Evolutionary conservation across 2,329 filamentous ascomycete species (phyloP).

Genomic region (Xylariaceae sp.): DNA sequence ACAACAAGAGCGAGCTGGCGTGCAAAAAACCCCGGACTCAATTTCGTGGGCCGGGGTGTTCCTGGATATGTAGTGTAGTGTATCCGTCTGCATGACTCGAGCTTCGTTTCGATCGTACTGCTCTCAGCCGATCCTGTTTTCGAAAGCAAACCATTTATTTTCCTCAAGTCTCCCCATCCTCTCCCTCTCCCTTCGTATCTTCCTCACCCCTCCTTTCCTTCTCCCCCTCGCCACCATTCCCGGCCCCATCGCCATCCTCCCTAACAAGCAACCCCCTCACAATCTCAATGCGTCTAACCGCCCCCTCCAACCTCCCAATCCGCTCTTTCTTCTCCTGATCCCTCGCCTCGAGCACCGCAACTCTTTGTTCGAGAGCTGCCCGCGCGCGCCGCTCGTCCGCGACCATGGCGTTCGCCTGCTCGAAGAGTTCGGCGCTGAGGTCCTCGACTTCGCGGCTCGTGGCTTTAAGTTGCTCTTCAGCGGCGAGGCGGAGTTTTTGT

Average conservation of each 20-base stretch:
- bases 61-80: too few relatives aligned
- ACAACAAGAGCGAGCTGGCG: too few relatives aligned
- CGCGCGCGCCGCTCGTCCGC: conserved; percentile 68
- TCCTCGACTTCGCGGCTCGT: conserved; percentile 75
- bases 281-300: conserved; percentile 66
- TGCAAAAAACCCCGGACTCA: too few relatives aligned
- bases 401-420: conserved; percentile 86
- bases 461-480: conserved; percentile 63
- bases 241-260: not conserved
- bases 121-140: too few relatives aligned
- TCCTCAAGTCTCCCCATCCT: not conserved
- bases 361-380: conserved; percentile 66
- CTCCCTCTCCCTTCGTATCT: not conserved
- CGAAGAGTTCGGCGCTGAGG: conserved; percentile 69
- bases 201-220: conserved; percentile 11
- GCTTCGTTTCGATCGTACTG: too few relatives aligned
- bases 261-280: conserved; percentile 57
- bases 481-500: conserved; percentile 61
- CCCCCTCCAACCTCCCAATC: conserved; percentile 67
- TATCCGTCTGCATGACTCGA: too few relatives aligned
- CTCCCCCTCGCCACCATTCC: not conserved
- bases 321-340: conserved; percentile 66
- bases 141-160: too few relatives aligned
- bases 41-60: too few relatives aligned
- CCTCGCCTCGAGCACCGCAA: conserved; percentile 64